Conservation (phyloP, 768 basidiomycete species). For the Rhodosporidiobolus odoratus region DNA sequence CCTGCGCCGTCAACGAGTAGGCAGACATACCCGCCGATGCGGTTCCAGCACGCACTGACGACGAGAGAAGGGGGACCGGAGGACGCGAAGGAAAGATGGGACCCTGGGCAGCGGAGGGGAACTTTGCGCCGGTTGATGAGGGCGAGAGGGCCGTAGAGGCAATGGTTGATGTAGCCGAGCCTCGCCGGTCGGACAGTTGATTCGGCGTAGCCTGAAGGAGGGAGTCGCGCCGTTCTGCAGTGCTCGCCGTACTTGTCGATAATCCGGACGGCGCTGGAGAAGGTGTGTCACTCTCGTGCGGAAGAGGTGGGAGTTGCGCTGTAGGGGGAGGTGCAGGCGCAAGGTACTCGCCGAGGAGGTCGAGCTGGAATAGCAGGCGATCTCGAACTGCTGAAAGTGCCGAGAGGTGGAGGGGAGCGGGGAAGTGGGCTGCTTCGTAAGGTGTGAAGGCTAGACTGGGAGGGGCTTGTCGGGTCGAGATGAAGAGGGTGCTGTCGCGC, state of each 20-base stretch:
- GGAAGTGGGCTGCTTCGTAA: conserved; percentile 20
- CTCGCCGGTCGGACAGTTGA: not conserved
- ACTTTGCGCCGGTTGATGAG: not conserved
- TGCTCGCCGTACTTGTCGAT: not conserved
- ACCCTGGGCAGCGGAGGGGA: not conserved
- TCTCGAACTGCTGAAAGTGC: conserved; percentile 14
- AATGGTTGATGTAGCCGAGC: conserved; percentile 12
- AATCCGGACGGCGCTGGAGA: not conserved
- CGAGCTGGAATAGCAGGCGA: conserved; percentile 16
- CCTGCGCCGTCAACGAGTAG: no score
- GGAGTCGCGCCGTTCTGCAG: conserved; percentile 2
- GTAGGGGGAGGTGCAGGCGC: not conserved
- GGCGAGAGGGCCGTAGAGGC: conserved; percentile 1
- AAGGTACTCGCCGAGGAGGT: conserved; percentile 22
- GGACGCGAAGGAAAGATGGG: not conserved
- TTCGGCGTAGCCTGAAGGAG: not conserved
- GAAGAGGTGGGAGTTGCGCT: not conserved
- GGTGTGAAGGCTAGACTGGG: conserved; percentile 6
- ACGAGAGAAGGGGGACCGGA: not conserved
- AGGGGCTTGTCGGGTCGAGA: not conserved
- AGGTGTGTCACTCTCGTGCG: no score
- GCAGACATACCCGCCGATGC: no score
- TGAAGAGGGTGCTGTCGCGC: not conserved
- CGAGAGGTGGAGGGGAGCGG: conserved; percentile 15
- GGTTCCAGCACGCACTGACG: not conserved